Base-by-base conservation (phyloP, 306 rosid species). In the Sindora glabra region DNA sequence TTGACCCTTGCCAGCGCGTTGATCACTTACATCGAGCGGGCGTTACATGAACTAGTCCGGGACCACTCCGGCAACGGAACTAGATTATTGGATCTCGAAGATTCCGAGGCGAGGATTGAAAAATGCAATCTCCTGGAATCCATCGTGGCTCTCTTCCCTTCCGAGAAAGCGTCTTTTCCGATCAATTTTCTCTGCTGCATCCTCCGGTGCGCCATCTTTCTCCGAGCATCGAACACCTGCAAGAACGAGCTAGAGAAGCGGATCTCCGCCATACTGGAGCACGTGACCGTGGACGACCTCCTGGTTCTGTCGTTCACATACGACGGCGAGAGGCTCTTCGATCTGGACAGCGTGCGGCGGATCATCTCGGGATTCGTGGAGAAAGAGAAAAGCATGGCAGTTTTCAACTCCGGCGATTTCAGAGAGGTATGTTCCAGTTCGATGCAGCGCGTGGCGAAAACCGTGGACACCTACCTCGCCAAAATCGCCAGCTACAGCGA, bases 161-260 rank as follows among this genome's bases (percentile, higher is more conserved):
- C 83, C 0, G 96, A 89, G 75, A 92, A 86, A 65, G 82, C 89
- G 0, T 74, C 84, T 4, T 73, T 92, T 19, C 99, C 90, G 3
- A 78, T 89, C 65, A 77, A 84, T 70, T 92, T 92, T 80, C 90
- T 92, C 67, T 92, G 96, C 65, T 83, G 89, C 60, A 77, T 89
- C n/a, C 90, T 89, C 51, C 82, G 96, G 0, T 81, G 95, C n/a
- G 90, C 89, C 2, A 86, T 64, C 33, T 78, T 72, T 55, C 82
- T 92, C 27, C 58, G 38, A 41, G 83, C 92, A 1, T 82, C 94
- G 2, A 50, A 40, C n/a, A 15, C 44, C 2, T 76, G 87, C 72
- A 86, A 72, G 71, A 74, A 57, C 66, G 89, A 89, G 70, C 80
- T 89, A 9, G 96, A 92, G 84, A 82, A 77, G 65, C 65, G 85